phyloP scores from a whole-genome alignment of 148 eudicot species.

The Chenopodium formosanum region DNA sequence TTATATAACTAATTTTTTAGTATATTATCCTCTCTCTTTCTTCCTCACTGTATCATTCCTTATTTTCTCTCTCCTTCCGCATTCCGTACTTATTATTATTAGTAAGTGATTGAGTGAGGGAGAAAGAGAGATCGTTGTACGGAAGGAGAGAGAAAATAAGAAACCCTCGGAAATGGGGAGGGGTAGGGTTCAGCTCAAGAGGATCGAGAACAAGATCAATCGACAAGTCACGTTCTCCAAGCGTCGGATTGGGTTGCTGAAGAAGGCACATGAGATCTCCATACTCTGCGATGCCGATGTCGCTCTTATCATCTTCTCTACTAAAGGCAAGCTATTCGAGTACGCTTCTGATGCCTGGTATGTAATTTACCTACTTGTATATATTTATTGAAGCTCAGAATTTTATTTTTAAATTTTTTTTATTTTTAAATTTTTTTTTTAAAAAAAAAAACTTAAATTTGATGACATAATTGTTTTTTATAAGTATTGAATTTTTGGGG shows the following conservation, averaged over 20 bases:
- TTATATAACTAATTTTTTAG: too few species aligned
- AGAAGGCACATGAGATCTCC: constrained; percentile 73
- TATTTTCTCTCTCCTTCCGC: constrained; percentile 13
- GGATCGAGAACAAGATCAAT: constrained; percentile 67
- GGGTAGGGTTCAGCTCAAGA: constrained; percentile 62
- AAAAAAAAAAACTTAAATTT: too few species aligned
- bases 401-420: too few species aligned
- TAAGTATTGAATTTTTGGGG: too few species aligned
- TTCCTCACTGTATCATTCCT: too few species aligned
- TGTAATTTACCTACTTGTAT: neutral
- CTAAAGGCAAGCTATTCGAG: constrained; percentile 62
- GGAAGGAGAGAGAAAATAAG: neutral
- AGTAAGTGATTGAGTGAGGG: constrained; percentile 8
- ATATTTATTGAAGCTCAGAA: too few species aligned
- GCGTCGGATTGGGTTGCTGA: constrained; percentile 50
- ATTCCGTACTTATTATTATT: neutral
- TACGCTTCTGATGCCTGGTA: constrained; percentile 62
- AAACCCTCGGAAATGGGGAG: constrained; percentile 39
- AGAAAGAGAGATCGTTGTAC: neutral
- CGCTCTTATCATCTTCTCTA: constrained; percentile 55
- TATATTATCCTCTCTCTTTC: too few species aligned
- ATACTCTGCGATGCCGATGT: constrained; percentile 73
- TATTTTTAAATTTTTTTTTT: too few species aligned
- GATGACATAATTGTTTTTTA: too few species aligned
- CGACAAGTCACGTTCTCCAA: constrained; percentile 66